Conservation (phyloP, 2,329 filamentous ascomycete genomes). For the Aspergillus niger region DNA sequence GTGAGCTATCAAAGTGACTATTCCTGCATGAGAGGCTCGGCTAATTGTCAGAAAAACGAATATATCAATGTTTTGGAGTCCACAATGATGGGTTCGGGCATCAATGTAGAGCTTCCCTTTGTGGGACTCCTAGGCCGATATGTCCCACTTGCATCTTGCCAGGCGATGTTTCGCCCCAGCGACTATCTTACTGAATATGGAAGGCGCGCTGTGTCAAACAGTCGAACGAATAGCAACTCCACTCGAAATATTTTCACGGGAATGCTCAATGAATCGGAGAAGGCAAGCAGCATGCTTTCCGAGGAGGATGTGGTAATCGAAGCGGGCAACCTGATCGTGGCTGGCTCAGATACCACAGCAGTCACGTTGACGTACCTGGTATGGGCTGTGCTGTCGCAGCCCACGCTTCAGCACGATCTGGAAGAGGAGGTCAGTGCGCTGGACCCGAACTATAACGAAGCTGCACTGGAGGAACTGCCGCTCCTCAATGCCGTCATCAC, state of each 20-base stretch:
- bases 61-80: slow-evolving; percentile 41
- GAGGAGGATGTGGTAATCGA: slow-evolving; percentile 40
- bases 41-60: slow-evolving; percentile 32
- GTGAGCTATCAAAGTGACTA: slow-evolving; percentile 30
- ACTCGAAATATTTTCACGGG: slow-evolving; percentile 42
- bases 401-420: slow-evolving; percentile 48
- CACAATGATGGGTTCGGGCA: slow-evolving; percentile 13
- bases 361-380: slow-evolving; percentile 51
- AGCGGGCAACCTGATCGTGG: slow-evolving; percentile 48
- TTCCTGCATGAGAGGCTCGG: background rate
- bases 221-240: slow-evolving; percentile 18
- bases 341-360: slow-evolving; percentile 54
- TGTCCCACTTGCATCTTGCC: slow-evolving; percentile 10
- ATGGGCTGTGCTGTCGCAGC: slow-evolving; percentile 35
- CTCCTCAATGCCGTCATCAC: slow-evolving; percentile 59
- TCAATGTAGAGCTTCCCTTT: slow-evolving; percentile 13
- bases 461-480: slow-evolving; percentile 55
- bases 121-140: slow-evolving; percentile 11
- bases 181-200: slow-evolving; percentile 16
- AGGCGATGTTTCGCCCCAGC: slow-evolving; percentile 12
- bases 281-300: slow-evolving; percentile 22
- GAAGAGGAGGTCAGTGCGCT: slow-evolving; percentile 48
- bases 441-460: slow-evolving; percentile 36
- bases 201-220: slow-evolving; percentile 20
- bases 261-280: slow-evolving; percentile 40